These are phyloP conservation scores for Sutorius eximius DNA, from an alignment of 1,284 basidiomycete genomes.

Conservation along the genomic window DNA sequence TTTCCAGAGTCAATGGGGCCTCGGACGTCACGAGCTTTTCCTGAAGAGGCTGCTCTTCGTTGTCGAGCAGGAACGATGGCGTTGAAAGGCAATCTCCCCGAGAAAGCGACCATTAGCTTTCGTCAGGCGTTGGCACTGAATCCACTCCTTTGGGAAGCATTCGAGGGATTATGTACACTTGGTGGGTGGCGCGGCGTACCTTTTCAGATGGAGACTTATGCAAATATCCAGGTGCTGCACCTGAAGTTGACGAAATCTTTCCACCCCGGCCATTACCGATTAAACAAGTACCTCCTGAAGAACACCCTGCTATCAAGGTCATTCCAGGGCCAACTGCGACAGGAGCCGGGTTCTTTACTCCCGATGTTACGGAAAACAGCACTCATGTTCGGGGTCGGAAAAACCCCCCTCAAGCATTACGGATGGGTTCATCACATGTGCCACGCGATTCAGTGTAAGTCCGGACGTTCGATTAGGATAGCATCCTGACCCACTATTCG, in stretches of 20 bases:
- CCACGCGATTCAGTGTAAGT: conserved; percentile 66
- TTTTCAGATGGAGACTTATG: conserved; percentile 17
- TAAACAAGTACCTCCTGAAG: conserved; percentile 53
- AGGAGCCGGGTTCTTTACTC: conserved; percentile 77
- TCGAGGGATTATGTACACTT: conserved; percentile 82
- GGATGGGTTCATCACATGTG: conserved; percentile 48
- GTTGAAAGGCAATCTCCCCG: conserved; percentile 71
- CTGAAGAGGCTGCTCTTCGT: conserved; percentile 63
- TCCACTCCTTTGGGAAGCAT: conserved; percentile 91
- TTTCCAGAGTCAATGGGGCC: conserved; percentile 50
- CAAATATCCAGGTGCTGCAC: conserved; percentile 52
- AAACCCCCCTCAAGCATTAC: conserved; percentile 52
- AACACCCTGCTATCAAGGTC: conserved; percentile 41
- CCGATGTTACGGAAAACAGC: conserved; percentile 55
- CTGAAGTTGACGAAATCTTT: conserved; percentile 69
- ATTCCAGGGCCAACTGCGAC: conserved; percentile 48
- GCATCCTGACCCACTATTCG: conserved; percentile 6
- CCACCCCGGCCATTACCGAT: conserved; percentile 63
- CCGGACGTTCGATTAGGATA: conserved; percentile 1
- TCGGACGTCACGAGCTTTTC: conserved; percentile 53
- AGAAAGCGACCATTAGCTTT: conserved; percentile 72
- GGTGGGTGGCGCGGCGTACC: conserved; percentile 49
- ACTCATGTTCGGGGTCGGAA: conserved; percentile 57
- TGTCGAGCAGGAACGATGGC: conserved; percentile 73
- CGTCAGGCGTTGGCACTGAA: conserved; percentile 71